phyloP scores from a whole-genome alignment of 2,329 filamentous ascomycete species.

The Cladophialophora carrionii region DNA sequence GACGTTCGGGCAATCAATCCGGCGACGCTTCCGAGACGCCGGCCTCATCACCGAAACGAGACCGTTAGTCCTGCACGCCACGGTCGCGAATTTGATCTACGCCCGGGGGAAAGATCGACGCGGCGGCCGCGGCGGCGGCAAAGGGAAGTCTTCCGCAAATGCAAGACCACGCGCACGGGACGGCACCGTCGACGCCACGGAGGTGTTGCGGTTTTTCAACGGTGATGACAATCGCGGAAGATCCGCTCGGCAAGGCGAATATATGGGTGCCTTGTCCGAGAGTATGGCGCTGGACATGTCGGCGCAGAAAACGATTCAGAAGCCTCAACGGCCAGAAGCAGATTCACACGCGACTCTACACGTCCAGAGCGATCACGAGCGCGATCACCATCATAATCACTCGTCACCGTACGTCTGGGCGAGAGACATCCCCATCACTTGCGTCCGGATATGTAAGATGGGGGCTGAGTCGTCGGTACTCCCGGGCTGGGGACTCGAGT shows the following conservation, averaged over 20 bases:
- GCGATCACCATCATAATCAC: slow-evolving; percentile 28
- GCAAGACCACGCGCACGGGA: slow-evolving; percentile 10
- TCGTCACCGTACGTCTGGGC: slow-evolving; percentile 68
- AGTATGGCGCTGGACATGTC: background rate
- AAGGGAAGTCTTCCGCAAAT: no score
- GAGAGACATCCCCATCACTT: slow-evolving; percentile 66
- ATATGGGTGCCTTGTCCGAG: background rate
- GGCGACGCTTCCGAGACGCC: slow-evolving; percentile 49
- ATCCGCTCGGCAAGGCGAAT: background rate
- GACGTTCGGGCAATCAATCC: slow-evolving; percentile 48
- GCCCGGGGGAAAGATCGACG: slow-evolving; percentile 40
- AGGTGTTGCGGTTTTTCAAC: slow-evolving; percentile 43
- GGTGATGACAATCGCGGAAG: background rate
- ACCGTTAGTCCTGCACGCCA: slow-evolving; percentile 77
- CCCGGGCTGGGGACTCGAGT: slow-evolving; percentile 56
- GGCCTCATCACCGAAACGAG: slow-evolving; percentile 51
- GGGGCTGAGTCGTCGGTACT: slow-evolving; percentile 70
- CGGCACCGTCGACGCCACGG: slow-evolving; percentile 54
- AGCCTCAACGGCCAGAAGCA: background rate
- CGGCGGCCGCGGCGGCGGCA: background rate
- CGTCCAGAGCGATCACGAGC: slow-evolving; percentile 5
- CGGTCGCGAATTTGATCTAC: slow-evolving; percentile 84
- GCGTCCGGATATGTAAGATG: slow-evolving; percentile 82
- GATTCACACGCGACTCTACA: slow-evolving; percentile 2
- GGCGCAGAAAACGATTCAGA: background rate